Evolutionary conservation across 176 grass and related monocot genomes (phyloP).

Genomic region (Musa troglodytarum): DNA sequence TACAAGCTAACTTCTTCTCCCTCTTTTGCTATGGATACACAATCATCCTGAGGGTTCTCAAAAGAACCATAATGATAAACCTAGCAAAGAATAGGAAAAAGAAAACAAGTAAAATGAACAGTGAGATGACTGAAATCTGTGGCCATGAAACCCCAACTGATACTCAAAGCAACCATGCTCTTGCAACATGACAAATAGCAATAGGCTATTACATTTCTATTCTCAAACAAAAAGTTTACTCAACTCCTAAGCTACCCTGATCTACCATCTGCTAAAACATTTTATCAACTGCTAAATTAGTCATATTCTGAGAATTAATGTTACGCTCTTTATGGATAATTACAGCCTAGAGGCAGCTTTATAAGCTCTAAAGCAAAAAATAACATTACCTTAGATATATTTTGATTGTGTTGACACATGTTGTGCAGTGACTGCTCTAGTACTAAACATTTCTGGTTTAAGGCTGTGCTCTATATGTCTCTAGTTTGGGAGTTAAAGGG

Average conservation of each 20-base stretch:
- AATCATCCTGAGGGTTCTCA: constrained; percentile 32
- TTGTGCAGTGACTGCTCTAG: no score
- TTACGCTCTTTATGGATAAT: not conserved
- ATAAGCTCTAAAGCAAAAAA: not conserved
- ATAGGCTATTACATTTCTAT: no score
- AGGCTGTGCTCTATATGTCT: no score
- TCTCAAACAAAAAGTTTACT: no score
- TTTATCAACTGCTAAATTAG: not conserved
- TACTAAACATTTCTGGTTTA: no score
- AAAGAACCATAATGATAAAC: constrained; percentile 87
- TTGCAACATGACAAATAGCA: not conserved
- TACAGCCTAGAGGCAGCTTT: not conserved
- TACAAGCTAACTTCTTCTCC: constrained; percentile 48
- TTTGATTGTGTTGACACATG: no score
- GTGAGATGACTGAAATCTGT: not conserved
- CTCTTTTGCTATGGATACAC: constrained; percentile 16
- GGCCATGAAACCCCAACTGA: not conserved
- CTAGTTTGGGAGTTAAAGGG: no score
- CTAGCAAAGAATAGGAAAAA: constrained; percentile 21
- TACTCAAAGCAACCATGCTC: not conserved
- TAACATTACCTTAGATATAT: no score
- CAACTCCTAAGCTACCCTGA: not conserved
- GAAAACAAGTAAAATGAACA: not conserved
- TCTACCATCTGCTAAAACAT: not conserved
- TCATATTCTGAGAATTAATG: not conserved